Evolutionary conservation across 257 asterid genomes (phyloP), one percentile per base, ranked within the genome.

Genomic region (Echites panduratus): DNA sequence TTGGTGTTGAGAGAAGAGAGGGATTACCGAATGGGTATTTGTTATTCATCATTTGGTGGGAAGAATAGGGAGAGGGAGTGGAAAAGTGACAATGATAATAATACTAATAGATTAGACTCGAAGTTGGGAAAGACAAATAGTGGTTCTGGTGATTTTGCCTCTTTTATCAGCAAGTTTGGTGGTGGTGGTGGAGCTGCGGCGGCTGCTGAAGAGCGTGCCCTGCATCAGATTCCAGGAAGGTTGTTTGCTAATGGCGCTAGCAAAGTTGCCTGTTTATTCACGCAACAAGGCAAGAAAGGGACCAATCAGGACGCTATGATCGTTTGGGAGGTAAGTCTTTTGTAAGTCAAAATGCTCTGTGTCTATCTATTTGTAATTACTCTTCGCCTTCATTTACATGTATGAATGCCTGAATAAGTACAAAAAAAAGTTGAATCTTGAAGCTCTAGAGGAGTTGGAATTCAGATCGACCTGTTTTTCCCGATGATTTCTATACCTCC

Each of bases 281-380:
- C 96, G 70, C 99, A 94, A 77, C 99, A 94, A 77, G 99, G 99
- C 70, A 94, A 87, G 86, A 94, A 94, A 77, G 97, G 99, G 56
- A 85, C 97, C 24, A 94, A 94, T 81, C 99, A 94, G 77, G 99
- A 94, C 35, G 97, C 99, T 38, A 94, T 94, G 97, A 86, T 91
- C 83, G 79, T 89, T 83, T 94, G 99, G 99, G 99, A 94, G 99
- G 99, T 91, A 50, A 70, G 85, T 79, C 75, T 72, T 83, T 44
- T 56, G 9, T 0, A 45, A 29, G 54, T 40, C 17, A 0, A 11
- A 12, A 49, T n/a, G 43, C 22, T 29, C 7, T 5, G 1, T 58
- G 43, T 53, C 56, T 13, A 43, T 68, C 10, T 14, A 29, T 57
- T 26, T 54, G 14, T 56, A 40, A 9, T 14, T 5, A 32, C 9